Evolutionary conservation across 352 stramenopile species (phyloP), one percentile per base, ranked within the genome.

Genomic region (Pythium dissimile): DNA sequence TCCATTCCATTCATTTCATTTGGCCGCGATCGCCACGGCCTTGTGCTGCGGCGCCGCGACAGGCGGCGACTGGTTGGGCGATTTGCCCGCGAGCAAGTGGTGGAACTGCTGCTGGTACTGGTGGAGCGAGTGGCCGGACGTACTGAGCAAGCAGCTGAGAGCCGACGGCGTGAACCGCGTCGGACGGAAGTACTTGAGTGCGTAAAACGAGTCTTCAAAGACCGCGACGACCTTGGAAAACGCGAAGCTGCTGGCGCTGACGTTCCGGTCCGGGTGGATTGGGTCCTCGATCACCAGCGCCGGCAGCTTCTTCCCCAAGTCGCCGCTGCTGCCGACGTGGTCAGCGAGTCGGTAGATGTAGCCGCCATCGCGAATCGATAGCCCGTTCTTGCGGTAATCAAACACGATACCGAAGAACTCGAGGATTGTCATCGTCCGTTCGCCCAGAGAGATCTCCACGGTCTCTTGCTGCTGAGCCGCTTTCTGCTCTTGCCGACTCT

Each of bases 351-450:
- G 70, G 66, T 92, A 95, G 52, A 93, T 91, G 62, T 93, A 95
- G 24, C 85, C 85, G 34, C 84, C 83, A 38, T 95, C 81, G 21
- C 85, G 85, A 32, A 95, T 74, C n/a, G 80, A 92, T 13, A 94
- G 56, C 0, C 85, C 83, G 59, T 92, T 92, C 64, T 86, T 88
- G 51, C 71, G 72, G 60, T 92, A 93, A 67, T 95, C 77, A 56
- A 95, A 95, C 32, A 92, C 72, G 27, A 88, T 85, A 23, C 85
- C 85, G 39, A 88, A 95, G 59, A 92, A 92, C 65, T 95, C 85
- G 28, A 95, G 73, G 32, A 95, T 75, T 66, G 82, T 72, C 56
- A 91, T 64, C 32, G 79, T 86, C 51, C 89, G 80, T 34, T 83
- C 77, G 23, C 84, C 84, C 13, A 94, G 66, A 5, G 77, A 91